Conservation (phyloP, 1,284 basidiomycete species). For the Leccinum solheimii region DNA sequence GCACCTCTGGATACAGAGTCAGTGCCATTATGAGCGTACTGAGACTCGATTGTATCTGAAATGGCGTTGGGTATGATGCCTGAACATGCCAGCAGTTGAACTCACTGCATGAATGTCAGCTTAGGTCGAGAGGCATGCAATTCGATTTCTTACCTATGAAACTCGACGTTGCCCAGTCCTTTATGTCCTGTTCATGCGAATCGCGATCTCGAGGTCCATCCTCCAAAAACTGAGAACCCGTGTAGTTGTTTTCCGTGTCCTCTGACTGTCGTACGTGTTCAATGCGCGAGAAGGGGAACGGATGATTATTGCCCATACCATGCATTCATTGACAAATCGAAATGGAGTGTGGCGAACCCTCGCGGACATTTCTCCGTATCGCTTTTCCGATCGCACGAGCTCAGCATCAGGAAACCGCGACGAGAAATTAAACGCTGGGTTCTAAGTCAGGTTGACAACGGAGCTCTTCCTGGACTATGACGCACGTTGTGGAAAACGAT, state of each 20-base stretch:
- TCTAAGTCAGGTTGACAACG: conserved; percentile 15
- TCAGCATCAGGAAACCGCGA: conserved; percentile 37
- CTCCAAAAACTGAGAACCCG: conserved; percentile 15
- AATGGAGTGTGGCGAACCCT: conserved; percentile 33
- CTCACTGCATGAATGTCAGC: conserved; percentile 28
- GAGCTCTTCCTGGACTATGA: not conserved
- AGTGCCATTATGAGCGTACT: conserved; percentile 24
- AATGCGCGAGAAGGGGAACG: not conserved
- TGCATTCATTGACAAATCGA: conserved; percentile 33
- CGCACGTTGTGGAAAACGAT: conserved; percentile 26
- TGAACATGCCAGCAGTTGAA: not conserved
- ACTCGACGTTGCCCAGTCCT: conserved; percentile 19
- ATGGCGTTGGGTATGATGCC: not conserved
- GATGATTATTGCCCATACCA: conserved; percentile 24
- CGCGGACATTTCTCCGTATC: conserved; percentile 27
- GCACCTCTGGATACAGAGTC: conserved; percentile 27
- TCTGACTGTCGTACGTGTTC: conserved; percentile 11
- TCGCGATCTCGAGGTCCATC: conserved; percentile 4
- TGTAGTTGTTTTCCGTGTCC: conserved; percentile 20
- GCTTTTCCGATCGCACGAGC: conserved; percentile 26
- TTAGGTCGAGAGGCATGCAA: conserved; percentile 2
- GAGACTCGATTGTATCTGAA: conserved; percentile 28
- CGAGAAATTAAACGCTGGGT: conserved; percentile 31
- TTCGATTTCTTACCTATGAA: conserved; percentile 21
- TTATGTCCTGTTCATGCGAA: conserved; percentile 19